A percentile compares a stretch with the other conserved stretches of the same genome.
These are phyloP conservation scores for Gossypium armourianum DNA, from an alignment of 441 rosid genomes.

Conservation along the genomic window DNA sequence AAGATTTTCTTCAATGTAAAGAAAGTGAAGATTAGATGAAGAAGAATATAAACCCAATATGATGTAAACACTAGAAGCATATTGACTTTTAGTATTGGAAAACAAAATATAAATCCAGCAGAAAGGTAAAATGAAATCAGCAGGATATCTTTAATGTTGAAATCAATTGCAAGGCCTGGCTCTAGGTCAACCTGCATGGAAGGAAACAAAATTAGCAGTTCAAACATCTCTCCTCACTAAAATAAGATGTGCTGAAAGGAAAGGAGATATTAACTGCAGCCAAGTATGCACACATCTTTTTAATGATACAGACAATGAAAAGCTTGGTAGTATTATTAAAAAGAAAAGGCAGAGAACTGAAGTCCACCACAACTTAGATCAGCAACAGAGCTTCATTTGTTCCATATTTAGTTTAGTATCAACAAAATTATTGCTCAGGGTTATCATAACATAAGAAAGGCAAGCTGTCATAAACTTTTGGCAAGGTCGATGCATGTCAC, in stretches of 20 bases:
- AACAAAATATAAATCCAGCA: constrained; percentile 8
- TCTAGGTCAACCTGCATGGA: constrained; percentile 59
- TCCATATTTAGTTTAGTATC: constrained; percentile 2
- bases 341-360: not conserved
- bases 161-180: constrained; percentile 75
- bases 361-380: not conserved
- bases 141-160: constrained; percentile 84
- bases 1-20: constrained; percentile 1
- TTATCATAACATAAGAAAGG: constrained; percentile 2
- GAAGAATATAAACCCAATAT: not conserved
- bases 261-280: not conserved
- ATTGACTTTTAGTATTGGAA: not conserved
- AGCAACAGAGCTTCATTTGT: not conserved
- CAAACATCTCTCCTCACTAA: constrained; percentile 7
- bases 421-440: not conserved
- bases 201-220: constrained; percentile 4
- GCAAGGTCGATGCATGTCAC: not conserved
- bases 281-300: not conserved
- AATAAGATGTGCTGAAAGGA: constrained; percentile 5
- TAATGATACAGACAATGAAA: not conserved
- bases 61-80: constrained; percentile 3
- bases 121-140: constrained; percentile 14
- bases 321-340: not conserved
- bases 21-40: not conserved
- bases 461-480: not conserved